Evolutionary conservation across 2,329 filamentous ascomycete species (phyloP), one percentile per base, ranked within the genome.

Genomic region (Fusarium pseudoanthophilum): DNA sequence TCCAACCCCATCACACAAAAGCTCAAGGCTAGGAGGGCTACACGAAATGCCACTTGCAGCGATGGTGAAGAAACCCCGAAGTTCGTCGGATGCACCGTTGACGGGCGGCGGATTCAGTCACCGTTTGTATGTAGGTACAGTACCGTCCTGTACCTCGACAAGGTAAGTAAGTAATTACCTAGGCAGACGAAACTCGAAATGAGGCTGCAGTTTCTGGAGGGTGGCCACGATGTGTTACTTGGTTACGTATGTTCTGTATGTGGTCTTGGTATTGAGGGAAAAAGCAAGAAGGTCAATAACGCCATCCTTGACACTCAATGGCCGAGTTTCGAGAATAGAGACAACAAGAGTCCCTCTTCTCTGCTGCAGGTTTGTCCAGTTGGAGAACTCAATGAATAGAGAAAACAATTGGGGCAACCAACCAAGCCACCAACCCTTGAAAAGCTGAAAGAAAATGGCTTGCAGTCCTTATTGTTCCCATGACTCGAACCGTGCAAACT

Each of bases 221-320:
- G 46, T 48, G 63, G 43, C 60, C 67, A 74, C 53, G 49, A 63
- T 53, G 52, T 59, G 56, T 52, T 46, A 59, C 52, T 72, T 48
- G 59, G 37, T 51, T 59, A 49, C 39, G 30, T 65, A 46, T 49
- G 28, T 48, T 30, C 20, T 21, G 26, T 49, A n/a, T 30, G 26
- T 49, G n/a, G 28, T 32, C 28, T 51, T 51, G 30, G 67, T 52
- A 48, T 74, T 73, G 20, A 10, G 11, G 58, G 48, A 42, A 72
- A 73, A 74, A 75, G 72, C 68, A 74, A 69, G 63, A 66, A 58
- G 57, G 52, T 62, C 57, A 75, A 52, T 39, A 75, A 52, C 42
- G 45, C 39, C 51, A 42, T 48, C 40, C 30, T 40, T 42, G 26
- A n/a, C 26, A 28, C 28, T 55, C 36, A 65, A 64, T 59, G 58